Evolutionary conservation across 2,329 filamentous ascomycete species (phyloP).

Genomic region (Hypoxylon rubiginosum): DNA sequence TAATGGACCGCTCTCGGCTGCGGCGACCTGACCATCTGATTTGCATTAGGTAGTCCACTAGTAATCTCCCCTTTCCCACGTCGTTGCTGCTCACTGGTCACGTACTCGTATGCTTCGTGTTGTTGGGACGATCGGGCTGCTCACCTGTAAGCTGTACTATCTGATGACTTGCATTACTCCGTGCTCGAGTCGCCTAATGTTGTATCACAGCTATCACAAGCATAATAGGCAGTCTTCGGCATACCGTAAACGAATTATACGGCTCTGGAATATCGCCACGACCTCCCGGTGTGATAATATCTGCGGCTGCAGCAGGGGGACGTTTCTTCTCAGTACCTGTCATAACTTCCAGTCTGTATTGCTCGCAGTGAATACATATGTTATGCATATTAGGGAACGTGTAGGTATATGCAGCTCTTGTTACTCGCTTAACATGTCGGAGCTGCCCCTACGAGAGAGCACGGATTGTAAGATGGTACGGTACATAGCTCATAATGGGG

Average conservation of each 20-base stretch:
- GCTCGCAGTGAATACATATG: not conserved
- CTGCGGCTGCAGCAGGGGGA: not conserved
- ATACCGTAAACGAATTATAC: not conserved
- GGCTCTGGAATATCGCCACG: not conserved
- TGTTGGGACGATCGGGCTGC: not conserved
- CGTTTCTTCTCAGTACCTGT: not conserved
- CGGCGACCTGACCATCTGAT: not conserved
- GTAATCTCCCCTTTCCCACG: not conserved
- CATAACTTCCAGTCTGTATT: not conserved
- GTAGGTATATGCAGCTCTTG: not conserved
- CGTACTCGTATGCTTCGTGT: not conserved
- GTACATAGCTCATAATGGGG: not conserved
- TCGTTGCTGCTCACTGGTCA: not conserved
- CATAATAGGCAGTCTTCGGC: not conserved
- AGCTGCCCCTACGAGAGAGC: not conserved
- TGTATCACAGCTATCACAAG: not conserved
- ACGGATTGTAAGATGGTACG: not conserved
- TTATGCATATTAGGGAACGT: not conserved
- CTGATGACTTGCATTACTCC: not conserved
- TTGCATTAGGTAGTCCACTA: not conserved
- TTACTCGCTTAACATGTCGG: not conserved
- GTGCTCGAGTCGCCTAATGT: not conserved
- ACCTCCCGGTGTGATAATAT: not conserved
- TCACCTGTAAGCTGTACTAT: not conserved
- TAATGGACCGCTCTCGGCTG: not conserved